Evolutionary conservation across 169 alveolate genomes (phyloP).

Genomic region (Plasmodium fragile): DNA sequence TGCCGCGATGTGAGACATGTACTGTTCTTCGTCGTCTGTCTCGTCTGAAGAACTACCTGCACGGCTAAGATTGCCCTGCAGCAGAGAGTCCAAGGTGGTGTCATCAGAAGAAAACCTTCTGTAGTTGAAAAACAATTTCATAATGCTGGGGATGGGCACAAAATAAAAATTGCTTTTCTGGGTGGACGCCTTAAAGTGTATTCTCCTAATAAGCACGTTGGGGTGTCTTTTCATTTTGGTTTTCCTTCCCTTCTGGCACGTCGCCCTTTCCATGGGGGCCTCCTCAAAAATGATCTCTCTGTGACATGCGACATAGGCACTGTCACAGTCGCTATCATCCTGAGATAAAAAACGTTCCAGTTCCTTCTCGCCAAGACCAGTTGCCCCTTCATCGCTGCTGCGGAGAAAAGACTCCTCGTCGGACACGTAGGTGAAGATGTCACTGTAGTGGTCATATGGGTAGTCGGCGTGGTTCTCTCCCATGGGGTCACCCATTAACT

Average conservation of each 20-base stretch:
- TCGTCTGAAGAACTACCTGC: neutral
- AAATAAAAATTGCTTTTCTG: slow-evolving; percentile 15
- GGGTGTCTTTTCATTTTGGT: neutral
- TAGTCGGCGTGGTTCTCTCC: neutral
- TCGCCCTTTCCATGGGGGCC: neutral
- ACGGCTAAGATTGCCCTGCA: neutral
- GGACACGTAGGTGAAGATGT: neutral
- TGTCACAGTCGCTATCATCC: neutral
- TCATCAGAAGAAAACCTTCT: neutral
- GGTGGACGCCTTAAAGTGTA: slow-evolving; percentile 29
- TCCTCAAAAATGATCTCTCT: neutral
- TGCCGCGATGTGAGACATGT: neutral
- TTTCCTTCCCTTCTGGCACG: neutral
- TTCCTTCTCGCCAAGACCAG: neutral
- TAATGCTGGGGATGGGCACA: slow-evolving; percentile 20
- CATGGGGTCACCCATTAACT: no score
- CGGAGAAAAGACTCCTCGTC: neutral
- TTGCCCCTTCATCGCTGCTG: neutral
- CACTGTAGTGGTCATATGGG: neutral
- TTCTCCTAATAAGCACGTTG: neutral
- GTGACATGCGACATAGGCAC: neutral
- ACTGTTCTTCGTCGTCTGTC: neutral
- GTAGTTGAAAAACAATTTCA: slow-evolving; percentile 21
- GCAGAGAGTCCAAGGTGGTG: neutral
- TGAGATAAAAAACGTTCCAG: neutral